phyloP scores from a whole-genome alignment of 2,329 filamentous ascomycete genomes.

The Aspergillus versicolor region DNA sequence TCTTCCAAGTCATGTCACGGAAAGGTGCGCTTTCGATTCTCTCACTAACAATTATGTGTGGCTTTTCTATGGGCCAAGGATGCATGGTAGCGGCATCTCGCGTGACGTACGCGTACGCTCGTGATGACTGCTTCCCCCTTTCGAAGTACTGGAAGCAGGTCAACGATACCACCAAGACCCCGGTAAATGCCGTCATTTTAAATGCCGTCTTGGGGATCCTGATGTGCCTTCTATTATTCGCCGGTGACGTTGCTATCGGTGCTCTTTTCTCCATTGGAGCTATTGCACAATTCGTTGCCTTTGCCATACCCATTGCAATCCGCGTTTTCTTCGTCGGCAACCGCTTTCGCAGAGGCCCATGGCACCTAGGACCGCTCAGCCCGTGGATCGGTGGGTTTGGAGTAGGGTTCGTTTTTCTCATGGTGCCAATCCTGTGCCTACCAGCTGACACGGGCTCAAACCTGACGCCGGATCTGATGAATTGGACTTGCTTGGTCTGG shows the following conservation, averaged over 20 bases:
- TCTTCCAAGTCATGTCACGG: slow-evolving; percentile 63
- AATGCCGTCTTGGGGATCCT: slow-evolving; percentile 61
- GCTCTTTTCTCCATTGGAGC: slow-evolving; percentile 71
- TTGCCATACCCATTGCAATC: slow-evolving; percentile 45
- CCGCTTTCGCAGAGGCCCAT: slow-evolving; percentile 65
- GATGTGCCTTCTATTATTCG: slow-evolving; percentile 65
- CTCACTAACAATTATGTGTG: slow-evolving; percentile 65
- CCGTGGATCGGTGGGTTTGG: slow-evolving; percentile 58
- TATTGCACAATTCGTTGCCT: slow-evolving; percentile 63
- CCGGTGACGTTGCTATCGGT: slow-evolving; percentile 61
- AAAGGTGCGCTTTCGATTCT: slow-evolving; percentile 63
- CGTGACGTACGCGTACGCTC: slow-evolving; percentile 71
- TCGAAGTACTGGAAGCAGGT: slow-evolving; percentile 60
- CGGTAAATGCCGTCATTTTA: slow-evolving; percentile 70
- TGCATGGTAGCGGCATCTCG: slow-evolving; percentile 68
- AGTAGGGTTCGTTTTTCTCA: slow-evolving; percentile 61
- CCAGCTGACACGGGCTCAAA: slow-evolving; percentile 58
- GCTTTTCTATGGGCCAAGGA: slow-evolving; percentile 71
- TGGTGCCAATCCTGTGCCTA: slow-evolving; percentile 68
- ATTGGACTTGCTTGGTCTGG: slow-evolving; percentile 68
- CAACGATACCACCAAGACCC: slow-evolving; percentile 61
- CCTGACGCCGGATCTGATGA: slow-evolving; percentile 57
- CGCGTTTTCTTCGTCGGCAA: slow-evolving; percentile 55
- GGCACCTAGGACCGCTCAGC: slow-evolving; percentile 64
- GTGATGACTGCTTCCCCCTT: slow-evolving; percentile 68